Percentiles rank a stretch among this genome's conserved stretches.
Conservation (phyloP, 805 yeast genomes). For the Metschnikowia drakensbergensis region DNA sequence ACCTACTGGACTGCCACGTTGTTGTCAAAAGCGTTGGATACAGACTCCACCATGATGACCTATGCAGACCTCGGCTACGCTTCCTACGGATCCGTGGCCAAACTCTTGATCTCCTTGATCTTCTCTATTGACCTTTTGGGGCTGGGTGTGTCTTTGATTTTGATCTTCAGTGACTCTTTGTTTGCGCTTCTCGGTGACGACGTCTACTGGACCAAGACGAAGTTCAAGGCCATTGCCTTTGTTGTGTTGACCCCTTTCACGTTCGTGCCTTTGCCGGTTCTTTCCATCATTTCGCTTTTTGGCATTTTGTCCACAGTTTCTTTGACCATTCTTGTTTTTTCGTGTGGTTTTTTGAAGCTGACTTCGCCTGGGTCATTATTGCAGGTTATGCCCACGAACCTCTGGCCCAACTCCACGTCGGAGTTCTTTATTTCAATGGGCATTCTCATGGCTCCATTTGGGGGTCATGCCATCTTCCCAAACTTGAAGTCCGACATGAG, state of each 20-base stretch:
- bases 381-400: conserved; percentile 57
- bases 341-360: conserved; percentile 60
- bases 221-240: conserved; percentile 66
- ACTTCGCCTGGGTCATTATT: conserved; percentile 72
- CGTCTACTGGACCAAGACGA: conserved; percentile 35
- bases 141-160: conserved; percentile 75
- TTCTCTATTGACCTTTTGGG: conserved; percentile 78
- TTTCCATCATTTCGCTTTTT: conserved; percentile 63
- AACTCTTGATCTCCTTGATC: conserved; percentile 65
- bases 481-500: conserved; percentile 70
- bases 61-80: conserved; percentile 30
- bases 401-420: conserved; percentile 55
- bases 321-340: conserved; percentile 53
- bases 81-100: conserved; percentile 48
- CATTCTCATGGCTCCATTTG: conserved; percentile 74
- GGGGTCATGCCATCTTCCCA: conserved; percentile 81
- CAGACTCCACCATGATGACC: conserved; percentile 28
- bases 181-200: conserved; percentile 34
- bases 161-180: conserved; percentile 81
- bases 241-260: conserved; percentile 76
- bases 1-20: conserved; percentile 78
- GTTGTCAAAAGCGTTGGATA: conserved; percentile 32
- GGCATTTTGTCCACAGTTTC: conserved; percentile 72
- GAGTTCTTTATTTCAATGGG: conserved; percentile 62
- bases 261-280: conserved; percentile 67